Conservation (phyloP, 495 filamentous ascomycete genomes). For the Hyaloscypha bicolor region DNA sequence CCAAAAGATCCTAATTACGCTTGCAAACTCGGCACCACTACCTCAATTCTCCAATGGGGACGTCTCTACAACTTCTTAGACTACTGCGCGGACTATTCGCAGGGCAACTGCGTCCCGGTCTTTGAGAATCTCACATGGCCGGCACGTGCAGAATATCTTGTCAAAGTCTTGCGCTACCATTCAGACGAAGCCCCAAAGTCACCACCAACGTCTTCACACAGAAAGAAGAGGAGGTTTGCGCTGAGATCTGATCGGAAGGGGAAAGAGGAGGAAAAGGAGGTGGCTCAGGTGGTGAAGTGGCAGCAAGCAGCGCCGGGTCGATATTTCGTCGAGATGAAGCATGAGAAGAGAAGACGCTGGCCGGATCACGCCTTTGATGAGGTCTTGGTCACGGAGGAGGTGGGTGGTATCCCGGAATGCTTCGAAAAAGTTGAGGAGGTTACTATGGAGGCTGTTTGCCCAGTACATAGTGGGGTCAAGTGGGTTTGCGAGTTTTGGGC, state of each 20-base stretch:
- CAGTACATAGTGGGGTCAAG: not conserved
- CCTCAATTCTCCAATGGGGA: not conserved
- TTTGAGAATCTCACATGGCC: not conserved
- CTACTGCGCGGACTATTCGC: not conserved
- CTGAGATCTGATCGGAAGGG: not conserved
- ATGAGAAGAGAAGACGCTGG: not conserved
- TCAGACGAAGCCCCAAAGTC: not conserved
- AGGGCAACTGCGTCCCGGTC: not conserved
- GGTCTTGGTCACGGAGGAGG: not conserved
- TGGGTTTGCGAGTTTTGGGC: not conserved
- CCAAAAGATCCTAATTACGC: not conserved
- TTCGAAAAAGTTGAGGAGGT: not conserved
- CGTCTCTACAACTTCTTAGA: not conserved
- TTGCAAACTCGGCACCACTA: not conserved
- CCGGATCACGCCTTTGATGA: not conserved
- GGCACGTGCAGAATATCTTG: not conserved
- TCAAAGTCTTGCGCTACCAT: not conserved
- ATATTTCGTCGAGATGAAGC: not conserved
- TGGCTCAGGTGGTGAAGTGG: not conserved
- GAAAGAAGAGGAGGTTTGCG: not conserved
- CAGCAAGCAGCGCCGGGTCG: not conserved
- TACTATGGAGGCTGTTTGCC: not conserved
- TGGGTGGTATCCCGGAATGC: not conserved
- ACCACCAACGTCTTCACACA: not conserved
- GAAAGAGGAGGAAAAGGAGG: not conserved